phyloP scores from a whole-genome alignment of 78 protist species.

The Dictyostelium firmibasis region DNA sequence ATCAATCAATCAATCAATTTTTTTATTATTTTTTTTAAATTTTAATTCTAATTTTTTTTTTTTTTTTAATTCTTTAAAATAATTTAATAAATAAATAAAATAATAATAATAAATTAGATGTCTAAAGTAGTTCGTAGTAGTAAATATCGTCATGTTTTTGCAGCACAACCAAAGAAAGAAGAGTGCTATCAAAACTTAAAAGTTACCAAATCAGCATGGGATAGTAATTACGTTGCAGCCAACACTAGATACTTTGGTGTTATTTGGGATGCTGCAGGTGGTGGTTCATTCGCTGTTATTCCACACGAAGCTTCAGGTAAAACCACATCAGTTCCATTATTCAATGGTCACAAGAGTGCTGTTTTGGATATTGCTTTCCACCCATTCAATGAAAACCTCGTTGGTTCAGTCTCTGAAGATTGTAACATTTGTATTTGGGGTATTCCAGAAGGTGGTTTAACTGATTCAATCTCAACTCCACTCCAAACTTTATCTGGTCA shows the following conservation, averaged over 20 bases:
- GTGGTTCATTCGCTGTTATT: conserved; percentile 93
- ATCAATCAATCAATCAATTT: not conserved
- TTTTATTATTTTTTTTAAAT: not conserved
- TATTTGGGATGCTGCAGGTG: conserved; percentile 94
- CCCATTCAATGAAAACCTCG: conserved; percentile 96
- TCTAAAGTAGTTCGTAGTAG: conserved; percentile 88
- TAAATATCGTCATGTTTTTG: conserved; percentile 97
- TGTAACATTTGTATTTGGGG: conserved; percentile 93
- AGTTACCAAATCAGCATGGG: conserved; percentile 91
- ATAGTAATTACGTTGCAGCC: conserved; percentile 86
- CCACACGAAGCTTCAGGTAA: conserved; percentile 55
- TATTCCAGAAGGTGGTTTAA: conserved; percentile 94
- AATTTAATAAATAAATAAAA: too few relatives aligned
- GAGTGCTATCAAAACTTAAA: conserved; percentile 84
- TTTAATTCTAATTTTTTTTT: not conserved
- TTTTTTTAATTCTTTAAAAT: too few relatives aligned
- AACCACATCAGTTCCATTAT: conserved; percentile 66
- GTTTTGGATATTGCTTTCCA: conserved; percentile 95
- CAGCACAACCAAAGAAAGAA: conserved; percentile 85
- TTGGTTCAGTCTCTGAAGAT: conserved; percentile 97
- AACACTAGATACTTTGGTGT: conserved; percentile 92
- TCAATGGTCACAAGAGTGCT: conserved; percentile 92
- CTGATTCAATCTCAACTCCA: conserved; percentile 64
- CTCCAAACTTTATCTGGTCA: conserved; percentile 92
- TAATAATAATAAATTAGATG: conserved; percentile 7